These are phyloP conservation scores for Eucalyptus shirleyi DNA, from an alignment of 345 rosid genomes.

Conservation along the genomic window DNA sequence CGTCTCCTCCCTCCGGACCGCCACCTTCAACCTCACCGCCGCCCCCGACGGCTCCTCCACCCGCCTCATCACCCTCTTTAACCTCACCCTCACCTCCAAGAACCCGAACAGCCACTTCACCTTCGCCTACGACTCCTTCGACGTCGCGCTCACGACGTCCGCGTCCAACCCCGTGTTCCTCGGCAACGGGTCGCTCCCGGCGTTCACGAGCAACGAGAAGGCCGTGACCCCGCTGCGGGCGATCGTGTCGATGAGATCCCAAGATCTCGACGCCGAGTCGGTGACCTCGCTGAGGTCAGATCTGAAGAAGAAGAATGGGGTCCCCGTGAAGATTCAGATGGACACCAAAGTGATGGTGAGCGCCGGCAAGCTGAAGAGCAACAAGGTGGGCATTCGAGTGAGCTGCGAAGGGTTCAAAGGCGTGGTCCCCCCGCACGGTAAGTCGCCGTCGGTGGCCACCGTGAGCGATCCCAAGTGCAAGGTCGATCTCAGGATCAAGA, in stretches of 20 bases:
- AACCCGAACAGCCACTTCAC: conserved; percentile 63
- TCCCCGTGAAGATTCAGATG: conserved; percentile 44
- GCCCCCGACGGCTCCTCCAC: conserved; percentile 55
- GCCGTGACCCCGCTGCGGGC: conserved; percentile 47
- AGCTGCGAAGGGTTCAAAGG: conserved; percentile 66
- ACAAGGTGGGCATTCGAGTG: conserved; percentile 72
- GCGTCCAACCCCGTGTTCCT: conserved; percentile 22
- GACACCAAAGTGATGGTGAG: conserved; percentile 55
- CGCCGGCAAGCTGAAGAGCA: conserved; percentile 47
- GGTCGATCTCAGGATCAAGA: conserved; percentile 83
- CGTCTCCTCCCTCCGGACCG: conserved; percentile 54
- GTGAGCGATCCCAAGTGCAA: conserved; percentile 42
- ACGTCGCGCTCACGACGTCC: conserved; percentile 23
- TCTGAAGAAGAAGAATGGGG: conserved; percentile 48
- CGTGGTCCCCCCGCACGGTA: conserved; percentile 50
- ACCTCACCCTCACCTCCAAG: conserved; percentile 60
- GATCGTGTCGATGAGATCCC: conserved; percentile 28
- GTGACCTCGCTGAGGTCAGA: conserved; percentile 51
- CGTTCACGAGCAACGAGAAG: conserved; percentile 30
- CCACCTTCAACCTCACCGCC: conserved; percentile 58
- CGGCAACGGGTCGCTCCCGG: conserved; percentile 68
- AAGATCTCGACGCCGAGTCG: conserved; percentile 70
- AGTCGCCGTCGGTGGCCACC: conserved; percentile 48
- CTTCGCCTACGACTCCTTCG: conserved; percentile 54
- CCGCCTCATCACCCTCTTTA: conserved; percentile 56